Conservation (phyloP, 75 land plant species). For the Ceratopteris richardii region DNA sequence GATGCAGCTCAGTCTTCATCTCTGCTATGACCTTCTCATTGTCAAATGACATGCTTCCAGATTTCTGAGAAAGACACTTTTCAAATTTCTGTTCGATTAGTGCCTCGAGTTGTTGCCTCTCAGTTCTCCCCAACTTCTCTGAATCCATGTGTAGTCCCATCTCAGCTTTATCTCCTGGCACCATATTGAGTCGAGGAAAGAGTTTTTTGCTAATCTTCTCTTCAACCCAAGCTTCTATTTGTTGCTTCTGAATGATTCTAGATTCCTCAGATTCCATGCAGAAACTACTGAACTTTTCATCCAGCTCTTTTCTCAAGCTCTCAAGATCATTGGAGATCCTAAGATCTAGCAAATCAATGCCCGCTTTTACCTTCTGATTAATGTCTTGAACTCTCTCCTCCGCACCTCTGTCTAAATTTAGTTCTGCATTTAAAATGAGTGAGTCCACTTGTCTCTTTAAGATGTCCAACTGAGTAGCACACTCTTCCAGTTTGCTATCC, state of each 20-base stretch:
- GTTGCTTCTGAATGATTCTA: neutral
- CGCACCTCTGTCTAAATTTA: neutral
- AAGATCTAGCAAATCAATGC: conserved; percentile 1
- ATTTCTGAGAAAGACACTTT: conserved; percentile 5
- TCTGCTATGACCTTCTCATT: conserved; percentile 15
- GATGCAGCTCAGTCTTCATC: conserved; percentile 17
- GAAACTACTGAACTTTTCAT: neutral
- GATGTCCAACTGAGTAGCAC: neutral
- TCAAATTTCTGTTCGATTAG: conserved; percentile 18
- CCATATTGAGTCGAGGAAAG: neutral
- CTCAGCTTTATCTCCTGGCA: too few species aligned
- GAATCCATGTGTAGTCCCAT: conserved; percentile 5
- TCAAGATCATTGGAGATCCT: conserved; percentile 6
- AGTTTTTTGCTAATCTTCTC: too few species aligned
- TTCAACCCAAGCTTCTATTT: too few species aligned
- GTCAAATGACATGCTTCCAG: too few species aligned
- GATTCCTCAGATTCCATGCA: neutral
- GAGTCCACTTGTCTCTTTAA: neutral
- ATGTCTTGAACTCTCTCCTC: conserved; percentile 1
- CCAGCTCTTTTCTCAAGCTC: neutral
- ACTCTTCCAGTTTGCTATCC: conserved; percentile 2
- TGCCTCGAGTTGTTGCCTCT: conserved; percentile 15
- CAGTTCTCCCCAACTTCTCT: conserved; percentile 15
- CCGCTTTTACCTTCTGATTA: neutral
- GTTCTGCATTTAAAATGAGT: neutral